Evolutionary conservation across 108 stramenopile genomes (phyloP).

Genomic region (Pelagomonas calceolata): DNA sequence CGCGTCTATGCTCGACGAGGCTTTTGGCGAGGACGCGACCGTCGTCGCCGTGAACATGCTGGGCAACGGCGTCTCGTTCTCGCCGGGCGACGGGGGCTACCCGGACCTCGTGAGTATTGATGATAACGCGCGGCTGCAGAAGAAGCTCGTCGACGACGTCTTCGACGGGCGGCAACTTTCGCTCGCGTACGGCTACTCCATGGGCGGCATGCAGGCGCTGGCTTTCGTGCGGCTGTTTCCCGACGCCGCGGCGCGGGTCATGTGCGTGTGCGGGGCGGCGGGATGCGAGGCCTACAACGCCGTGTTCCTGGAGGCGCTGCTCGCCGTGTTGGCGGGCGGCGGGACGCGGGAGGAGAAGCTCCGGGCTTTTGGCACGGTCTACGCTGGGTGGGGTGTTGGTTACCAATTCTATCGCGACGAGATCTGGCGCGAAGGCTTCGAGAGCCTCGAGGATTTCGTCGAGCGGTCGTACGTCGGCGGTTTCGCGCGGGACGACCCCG

Average conservation of each 20-base stretch:
- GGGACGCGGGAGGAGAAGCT: background rate
- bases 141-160: background rate
- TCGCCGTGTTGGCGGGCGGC: background rate
- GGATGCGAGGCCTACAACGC: background rate
- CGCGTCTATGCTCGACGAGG: background rate
- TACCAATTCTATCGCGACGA: background rate
- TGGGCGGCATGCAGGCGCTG: background rate
- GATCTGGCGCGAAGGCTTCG: background rate
- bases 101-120: background rate
- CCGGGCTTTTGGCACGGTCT: background rate
- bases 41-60: background rate
- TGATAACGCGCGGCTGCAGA: background rate
- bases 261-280: background rate
- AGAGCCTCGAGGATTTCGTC: background rate
- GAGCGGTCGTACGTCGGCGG: background rate
- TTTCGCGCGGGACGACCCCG: background rate
- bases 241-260: background rate
- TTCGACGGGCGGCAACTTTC: background rate
- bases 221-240: background rate
- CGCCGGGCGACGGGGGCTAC: background rate
- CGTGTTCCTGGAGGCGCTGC: background rate
- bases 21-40: background rate
- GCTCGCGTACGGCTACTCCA: slow-evolving; percentile 4
- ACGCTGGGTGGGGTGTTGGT: background rate
- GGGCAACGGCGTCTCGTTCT: background rate